These are phyloP conservation scores for Coniochaeta ligniaria DNA, from an alignment of 2,329 filamentous ascomycete species.

Conservation along the genomic window DNA sequence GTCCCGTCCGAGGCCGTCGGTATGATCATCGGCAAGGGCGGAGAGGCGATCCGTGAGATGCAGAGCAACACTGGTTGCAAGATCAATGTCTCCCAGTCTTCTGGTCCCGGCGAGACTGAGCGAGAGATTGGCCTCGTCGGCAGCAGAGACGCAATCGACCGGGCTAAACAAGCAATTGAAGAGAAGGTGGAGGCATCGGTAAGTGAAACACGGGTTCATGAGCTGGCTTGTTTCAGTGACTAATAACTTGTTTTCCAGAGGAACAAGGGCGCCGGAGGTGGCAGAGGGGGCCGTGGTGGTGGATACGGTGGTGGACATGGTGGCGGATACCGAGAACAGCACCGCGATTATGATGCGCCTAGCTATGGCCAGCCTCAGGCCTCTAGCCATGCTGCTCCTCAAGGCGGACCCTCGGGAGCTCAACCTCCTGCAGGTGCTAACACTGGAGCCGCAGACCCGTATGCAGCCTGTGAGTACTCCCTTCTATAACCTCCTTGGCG, in stretches of 20 bases:
- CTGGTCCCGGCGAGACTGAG: conserved; percentile 68
- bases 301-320: conserved; percentile 21
- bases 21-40: conserved; percentile 94
- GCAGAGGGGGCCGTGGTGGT: conserved; percentile 35
- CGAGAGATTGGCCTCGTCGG: conserved; percentile 84
- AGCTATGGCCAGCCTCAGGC: conserved; percentile 38
- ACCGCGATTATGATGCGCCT: conserved; percentile 49
- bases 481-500: too few relatives aligned
- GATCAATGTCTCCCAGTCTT: conserved; percentile 84
- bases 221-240: conserved; percentile 4
- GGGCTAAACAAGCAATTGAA: conserved; percentile 78
- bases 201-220: conserved; percentile 30
- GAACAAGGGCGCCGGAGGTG: conserved; percentile 45
- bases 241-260: conserved; percentile 30
- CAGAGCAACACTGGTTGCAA: conserved; percentile 83
- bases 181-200: conserved; percentile 89
- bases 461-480: conserved; percentile 63
- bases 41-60: conserved; percentile 92
- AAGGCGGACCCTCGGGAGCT: conserved; percentile 30
- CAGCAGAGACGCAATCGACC: conserved; percentile 65
- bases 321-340: conserved; percentile 22
- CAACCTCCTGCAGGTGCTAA: conserved; percentile 30
- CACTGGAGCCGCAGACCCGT: conserved; percentile 55
- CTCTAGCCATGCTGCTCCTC: conserved; percentile 34
- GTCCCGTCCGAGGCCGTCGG: conserved; percentile 88